phyloP scores from a whole-genome alignment of 371 early-diverging fungal genomes.

The Mortierella sp. region DNA sequence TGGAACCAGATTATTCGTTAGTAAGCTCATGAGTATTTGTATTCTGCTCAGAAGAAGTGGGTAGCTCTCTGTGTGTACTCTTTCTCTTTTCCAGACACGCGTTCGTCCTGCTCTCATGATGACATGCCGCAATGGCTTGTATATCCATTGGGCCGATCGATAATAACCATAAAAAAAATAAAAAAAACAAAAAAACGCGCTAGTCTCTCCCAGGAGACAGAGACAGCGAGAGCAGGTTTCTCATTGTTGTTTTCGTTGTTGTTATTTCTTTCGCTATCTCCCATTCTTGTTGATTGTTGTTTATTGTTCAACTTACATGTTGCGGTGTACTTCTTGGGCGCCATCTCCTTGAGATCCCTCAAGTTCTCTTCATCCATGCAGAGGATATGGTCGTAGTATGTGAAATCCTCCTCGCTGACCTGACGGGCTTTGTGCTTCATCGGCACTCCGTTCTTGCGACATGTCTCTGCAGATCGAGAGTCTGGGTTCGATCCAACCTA shows the following conservation, averaged over 20 bases:
- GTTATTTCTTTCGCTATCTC: background rate
- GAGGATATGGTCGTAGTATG: constrained; percentile 86
- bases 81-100: background rate
- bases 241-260: background rate
- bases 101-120: background rate
- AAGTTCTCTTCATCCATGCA: constrained; percentile 91
- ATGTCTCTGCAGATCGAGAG: constrained; percentile 77
- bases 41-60: background rate
- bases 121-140: background rate
- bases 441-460: constrained; percentile 83
- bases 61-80: background rate
- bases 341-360: constrained; percentile 68
- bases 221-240: background rate
- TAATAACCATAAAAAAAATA: background rate
- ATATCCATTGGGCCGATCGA: constrained; percentile 1
- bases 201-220: background rate
- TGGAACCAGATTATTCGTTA: background rate
- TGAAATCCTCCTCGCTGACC: constrained; percentile 73
- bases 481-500: constrained; percentile 84
- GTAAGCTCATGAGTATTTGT: background rate
- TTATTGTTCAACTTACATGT: constrained; percentile 56
- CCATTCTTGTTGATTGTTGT: background rate
- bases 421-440: constrained; percentile 86
- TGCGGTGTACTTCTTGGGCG: constrained; percentile 65
- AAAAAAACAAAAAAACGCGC: constrained; percentile 4